These are phyloP conservation scores for Aspergillus spinulosporus DNA, from an alignment of 2,329 filamentous ascomycete genomes.

Conservation along the genomic window DNA sequence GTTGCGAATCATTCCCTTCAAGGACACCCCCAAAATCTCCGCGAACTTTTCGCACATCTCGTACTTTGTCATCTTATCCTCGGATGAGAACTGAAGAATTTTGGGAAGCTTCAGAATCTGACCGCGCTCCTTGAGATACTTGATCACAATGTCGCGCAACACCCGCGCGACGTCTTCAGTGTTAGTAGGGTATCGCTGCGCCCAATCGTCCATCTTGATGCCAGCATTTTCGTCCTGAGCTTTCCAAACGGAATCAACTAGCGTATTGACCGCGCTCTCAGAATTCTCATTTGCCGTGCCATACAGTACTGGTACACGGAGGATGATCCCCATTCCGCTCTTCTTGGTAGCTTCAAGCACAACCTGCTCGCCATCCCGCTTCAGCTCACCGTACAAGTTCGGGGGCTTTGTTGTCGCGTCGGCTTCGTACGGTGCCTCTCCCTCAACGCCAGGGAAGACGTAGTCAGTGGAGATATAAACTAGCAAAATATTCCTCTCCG, in stretches of 20 bases:
- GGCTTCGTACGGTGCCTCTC: conserved; percentile 80
- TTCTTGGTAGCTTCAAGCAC: conserved; percentile 62
- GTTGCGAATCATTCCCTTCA: conserved; percentile 65
- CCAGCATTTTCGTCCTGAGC: conserved; percentile 62
- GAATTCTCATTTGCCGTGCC: conserved; percentile 68
- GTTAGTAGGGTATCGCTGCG: conserved; percentile 80
- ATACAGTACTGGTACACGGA: conserved; percentile 83
- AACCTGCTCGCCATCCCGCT: conserved; percentile 68
- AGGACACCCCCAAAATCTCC: conserved; percentile 73
- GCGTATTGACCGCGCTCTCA: conserved; percentile 80
- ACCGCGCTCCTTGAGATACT: conserved; percentile 60
- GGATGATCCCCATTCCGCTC: conserved; percentile 63
- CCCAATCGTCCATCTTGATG: conserved; percentile 83
- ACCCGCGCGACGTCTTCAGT: conserved; percentile 84
- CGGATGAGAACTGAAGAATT: conserved; percentile 81
- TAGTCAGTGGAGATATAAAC: conserved; percentile 74
- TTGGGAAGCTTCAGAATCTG: conserved; percentile 60
- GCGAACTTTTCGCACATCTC: conserved; percentile 78
- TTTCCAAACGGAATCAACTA: conserved; percentile 76
- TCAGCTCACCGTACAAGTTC: conserved; percentile 77
- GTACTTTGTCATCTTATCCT: conserved; percentile 86
- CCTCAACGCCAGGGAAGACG: conserved; percentile 72
- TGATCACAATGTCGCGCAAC: conserved; percentile 69
- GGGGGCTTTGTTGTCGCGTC: conserved; percentile 66
- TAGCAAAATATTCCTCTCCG: conserved; percentile 50